Evolutionary conservation across 2,329 filamentous ascomycete genomes (phyloP), one percentile per base, ranked within the genome.

Genomic region (Colletotrichum destructivum): DNA sequence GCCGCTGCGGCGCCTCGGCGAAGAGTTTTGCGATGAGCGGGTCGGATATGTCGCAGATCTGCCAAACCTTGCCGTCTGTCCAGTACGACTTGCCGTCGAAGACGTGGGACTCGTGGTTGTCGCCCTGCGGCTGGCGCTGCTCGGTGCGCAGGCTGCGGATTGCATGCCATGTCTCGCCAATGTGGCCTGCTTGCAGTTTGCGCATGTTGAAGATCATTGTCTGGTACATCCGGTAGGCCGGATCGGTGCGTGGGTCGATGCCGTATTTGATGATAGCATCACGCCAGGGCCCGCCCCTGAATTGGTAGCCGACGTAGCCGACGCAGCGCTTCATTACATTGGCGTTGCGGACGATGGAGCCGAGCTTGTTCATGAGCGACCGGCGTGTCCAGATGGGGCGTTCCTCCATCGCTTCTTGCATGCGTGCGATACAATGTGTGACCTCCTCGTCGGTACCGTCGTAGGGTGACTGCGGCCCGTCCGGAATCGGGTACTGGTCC

Each of bases 41-140:
- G 77, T 98, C 96, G 0, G 90, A 92, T 66, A 98, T 92, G 80
- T 99, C 96, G 83, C 95, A 97, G 35, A 97, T 89, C 84, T 98
- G 96, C 93, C 95, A 99, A 61, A 96, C 92, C 77, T 96, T 96
- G 49, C 95, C 95, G 77, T 98, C 95, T 1, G 89, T 88, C 18
- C 90, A 90, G 66, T 96, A 90, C 2, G 88, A 88, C 71, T 90
- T 86, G 57, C 96, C 96, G 73, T 97, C 94, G 81, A 98, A 98
- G 1, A 96, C 85, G 80, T 98, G 95, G 64, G 87, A 91, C 40
- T 72, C 70, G 23, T 81, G 81, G 44, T 83, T 79, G 31, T 83
- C 82, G 55, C 83, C 82, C 12, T 81, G 84, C 8, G 82, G 78
- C 38, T 84, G 82, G 16, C 80, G 81, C 72, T 82, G 77, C 49